phyloP scores from a whole-genome alignment of 169 alveolate species.

The Eimeria maxima region DNA sequence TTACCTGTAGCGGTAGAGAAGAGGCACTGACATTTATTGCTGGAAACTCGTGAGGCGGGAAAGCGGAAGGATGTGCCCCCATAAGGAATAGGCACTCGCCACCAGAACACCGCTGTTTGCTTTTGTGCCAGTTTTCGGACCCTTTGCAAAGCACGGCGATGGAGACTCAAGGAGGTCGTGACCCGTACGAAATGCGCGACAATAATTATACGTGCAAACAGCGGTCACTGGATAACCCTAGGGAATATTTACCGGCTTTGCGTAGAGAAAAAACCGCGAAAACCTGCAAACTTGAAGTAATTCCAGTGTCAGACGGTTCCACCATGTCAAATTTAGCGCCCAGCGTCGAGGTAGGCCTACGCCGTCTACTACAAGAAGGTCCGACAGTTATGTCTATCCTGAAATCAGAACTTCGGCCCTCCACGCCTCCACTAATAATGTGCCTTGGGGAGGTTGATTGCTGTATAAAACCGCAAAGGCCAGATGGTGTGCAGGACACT shows the following conservation, averaged over 20 bases:
- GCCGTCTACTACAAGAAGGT: not conserved
- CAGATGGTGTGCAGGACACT: constrained; percentile 23
- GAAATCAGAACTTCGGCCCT: not conserved
- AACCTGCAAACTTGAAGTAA: too few species aligned
- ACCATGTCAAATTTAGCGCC: not conserved
- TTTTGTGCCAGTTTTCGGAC: not conserved
- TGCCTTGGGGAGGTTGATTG: not conserved
- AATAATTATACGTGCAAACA: not conserved
- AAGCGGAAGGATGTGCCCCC: not conserved
- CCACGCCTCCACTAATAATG: not conserved
- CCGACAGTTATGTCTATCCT: not conserved
- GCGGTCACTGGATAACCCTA: not conserved
- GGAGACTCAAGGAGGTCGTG: not conserved
- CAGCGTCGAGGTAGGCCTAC: not conserved
- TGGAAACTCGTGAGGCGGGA: not conserved
- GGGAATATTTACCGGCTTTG: not conserved
- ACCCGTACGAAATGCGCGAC: not conserved
- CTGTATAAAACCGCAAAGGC: not conserved
- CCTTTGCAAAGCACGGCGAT: not conserved
- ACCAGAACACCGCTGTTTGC: not conserved
- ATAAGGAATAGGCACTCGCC: not conserved
- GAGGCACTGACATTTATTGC: not conserved
- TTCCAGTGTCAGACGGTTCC: not conserved
- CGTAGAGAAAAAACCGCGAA: not conserved
- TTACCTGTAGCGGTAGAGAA: not conserved